phyloP scores from a whole-genome alignment of 805 yeast species.

The Soucietia sequanensis region DNA sequence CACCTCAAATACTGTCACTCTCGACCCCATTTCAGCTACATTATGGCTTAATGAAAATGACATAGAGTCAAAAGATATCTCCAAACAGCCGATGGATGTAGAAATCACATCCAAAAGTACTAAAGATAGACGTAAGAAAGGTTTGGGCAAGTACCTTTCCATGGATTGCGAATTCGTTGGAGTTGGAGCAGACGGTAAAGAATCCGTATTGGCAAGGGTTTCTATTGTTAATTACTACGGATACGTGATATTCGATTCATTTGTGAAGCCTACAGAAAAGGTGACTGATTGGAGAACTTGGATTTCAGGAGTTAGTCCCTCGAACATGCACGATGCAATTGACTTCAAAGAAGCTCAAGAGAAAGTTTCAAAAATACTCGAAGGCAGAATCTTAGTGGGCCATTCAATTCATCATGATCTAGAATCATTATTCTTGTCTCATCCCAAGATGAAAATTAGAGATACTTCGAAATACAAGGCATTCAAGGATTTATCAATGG shows the following conservation, averaged over 20 bases:
- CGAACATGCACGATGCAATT: slow-evolving; percentile 66
- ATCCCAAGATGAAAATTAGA: slow-evolving; percentile 60
- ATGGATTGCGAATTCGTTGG: slow-evolving; percentile 97
- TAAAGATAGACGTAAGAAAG: slow-evolving; percentile 29
- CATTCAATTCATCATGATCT: slow-evolving; percentile 84
- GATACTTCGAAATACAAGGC: slow-evolving; percentile 70
- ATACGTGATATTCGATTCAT: slow-evolving; percentile 64
- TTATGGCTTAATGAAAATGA: slow-evolving; percentile 26
- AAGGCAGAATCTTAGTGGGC: slow-evolving; percentile 67
- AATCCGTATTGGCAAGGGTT: slow-evolving; percentile 78
- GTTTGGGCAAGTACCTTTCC: slow-evolving; percentile 72
- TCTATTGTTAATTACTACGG: slow-evolving; percentile 86
- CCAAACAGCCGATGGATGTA: slow-evolving; percentile 4
- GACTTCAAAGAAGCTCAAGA: slow-evolving; percentile 65
- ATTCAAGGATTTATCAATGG: slow-evolving; percentile 58
- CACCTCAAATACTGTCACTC: too few relatives aligned
- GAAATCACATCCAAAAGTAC: slow-evolving; percentile 5
- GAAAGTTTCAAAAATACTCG: slow-evolving; percentile 49
- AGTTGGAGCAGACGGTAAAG: slow-evolving; percentile 69
- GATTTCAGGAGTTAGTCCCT: slow-evolving; percentile 83
- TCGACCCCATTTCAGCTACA: slow-evolving; percentile 16
- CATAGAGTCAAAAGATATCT: slow-evolving; percentile 12
- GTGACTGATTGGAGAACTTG: slow-evolving; percentile 93
- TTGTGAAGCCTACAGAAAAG: slow-evolving; percentile 68
- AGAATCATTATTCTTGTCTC: slow-evolving; percentile 62